A percentile compares a stretch with the other conserved stretches of the same genome.
phyloP scores from a whole-genome alignment of 805 yeast genomes.

The Zygotorulaspora chibaensis region DNA sequence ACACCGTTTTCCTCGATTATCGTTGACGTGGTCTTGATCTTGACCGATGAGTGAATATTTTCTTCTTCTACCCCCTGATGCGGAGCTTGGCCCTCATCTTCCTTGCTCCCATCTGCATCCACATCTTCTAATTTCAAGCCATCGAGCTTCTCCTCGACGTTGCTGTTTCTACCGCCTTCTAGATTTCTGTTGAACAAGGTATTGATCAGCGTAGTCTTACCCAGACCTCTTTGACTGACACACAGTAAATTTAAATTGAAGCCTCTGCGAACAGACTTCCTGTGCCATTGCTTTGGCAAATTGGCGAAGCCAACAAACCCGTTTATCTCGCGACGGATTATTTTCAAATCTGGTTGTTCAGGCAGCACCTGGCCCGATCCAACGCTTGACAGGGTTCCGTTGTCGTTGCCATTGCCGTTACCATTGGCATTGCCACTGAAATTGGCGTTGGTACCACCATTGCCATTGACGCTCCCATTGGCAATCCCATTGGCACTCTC shows the following conservation, averaged over 20 bases:
- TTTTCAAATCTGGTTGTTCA: conserved; percentile 44
- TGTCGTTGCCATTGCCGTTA: not conserved
- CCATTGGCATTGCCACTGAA: not conserved
- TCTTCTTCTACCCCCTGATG: conserved; percentile 35
- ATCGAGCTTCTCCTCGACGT: conserved; percentile 14
- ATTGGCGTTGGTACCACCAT: not conserved
- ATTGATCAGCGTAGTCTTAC: conserved; percentile 87
- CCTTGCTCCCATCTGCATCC: conserved; percentile 11
- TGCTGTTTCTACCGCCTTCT: conserved; percentile 31
- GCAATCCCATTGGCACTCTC: not conserved
- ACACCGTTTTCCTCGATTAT: conserved; percentile 94
- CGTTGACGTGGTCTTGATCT: conserved; percentile 56
- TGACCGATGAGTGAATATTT: conserved; percentile 38
- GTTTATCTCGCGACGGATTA: conserved; percentile 77
- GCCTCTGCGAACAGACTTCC: conserved; percentile 85
- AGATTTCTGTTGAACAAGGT: conserved; percentile 75
- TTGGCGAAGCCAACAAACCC: conserved; percentile 97
- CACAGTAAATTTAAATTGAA: conserved; percentile 84
- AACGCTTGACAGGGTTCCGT: not conserved
- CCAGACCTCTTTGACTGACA: conserved; percentile 89
- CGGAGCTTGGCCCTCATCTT: conserved; percentile 33
- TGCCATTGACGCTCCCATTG: not conserved
- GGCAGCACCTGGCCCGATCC: conserved; percentile 30
- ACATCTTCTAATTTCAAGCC: conserved; percentile 11
- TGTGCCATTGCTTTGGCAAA: conserved; percentile 97